Conservation (phyloP, 805 yeast species). For the Tetrapisispora namnaoensis region DNA sequence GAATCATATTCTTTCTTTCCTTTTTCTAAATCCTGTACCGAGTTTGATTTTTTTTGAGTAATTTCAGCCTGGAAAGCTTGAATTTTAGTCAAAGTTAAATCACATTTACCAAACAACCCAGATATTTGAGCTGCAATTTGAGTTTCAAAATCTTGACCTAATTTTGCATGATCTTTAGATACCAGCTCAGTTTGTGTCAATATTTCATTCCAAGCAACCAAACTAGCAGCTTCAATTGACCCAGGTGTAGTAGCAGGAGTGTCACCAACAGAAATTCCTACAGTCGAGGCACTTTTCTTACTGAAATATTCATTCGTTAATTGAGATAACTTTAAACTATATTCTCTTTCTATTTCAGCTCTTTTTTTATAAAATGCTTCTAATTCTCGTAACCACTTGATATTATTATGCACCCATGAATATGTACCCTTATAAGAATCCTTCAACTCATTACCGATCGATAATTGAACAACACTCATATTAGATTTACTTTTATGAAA, state of each 20-base stretch:
- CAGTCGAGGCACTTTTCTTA: conserved; percentile 60
- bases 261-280: conserved; percentile 78
- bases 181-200: conserved; percentile 73
- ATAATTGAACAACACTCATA: conserved; percentile 21
- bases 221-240: conserved; percentile 75
- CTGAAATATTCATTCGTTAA: conserved; percentile 62
- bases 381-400: conserved; percentile 67
- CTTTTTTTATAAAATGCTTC: conserved; percentile 80
- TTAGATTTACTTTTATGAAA: background rate
- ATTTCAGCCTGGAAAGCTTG: conserved; percentile 52
- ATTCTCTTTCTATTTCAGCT: conserved; percentile 73
- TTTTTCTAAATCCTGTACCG: conserved; percentile 26
- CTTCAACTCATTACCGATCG: conserved; percentile 63
- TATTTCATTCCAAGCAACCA: conserved; percentile 86
- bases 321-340: conserved; percentile 54
- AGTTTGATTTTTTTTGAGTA: conserved; percentile 30
- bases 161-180: conserved; percentile 52
- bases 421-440: conserved; percentile 72
- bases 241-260: conserved; percentile 90
- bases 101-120: conserved; percentile 44
- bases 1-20: conserved; percentile 70
- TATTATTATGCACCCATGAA: conserved; percentile 69
- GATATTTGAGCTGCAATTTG: conserved; percentile 54
- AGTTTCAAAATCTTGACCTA: conserved; percentile 49
- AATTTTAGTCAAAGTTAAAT: conserved; percentile 45